phyloP scores from a whole-genome alignment of 1,139 yeast genomes.

The Pichia sp. region DNA sequence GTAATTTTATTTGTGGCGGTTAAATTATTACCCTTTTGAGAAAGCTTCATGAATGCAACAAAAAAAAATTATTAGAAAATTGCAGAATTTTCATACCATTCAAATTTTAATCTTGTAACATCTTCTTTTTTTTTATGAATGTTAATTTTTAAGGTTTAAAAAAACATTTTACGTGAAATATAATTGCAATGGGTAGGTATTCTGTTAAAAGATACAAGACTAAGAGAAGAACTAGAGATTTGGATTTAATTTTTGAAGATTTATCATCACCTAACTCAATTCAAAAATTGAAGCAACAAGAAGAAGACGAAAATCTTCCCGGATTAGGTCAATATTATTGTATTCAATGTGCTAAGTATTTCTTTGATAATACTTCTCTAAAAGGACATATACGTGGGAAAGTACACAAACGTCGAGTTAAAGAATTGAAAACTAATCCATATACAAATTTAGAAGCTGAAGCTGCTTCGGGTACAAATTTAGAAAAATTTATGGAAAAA shows the following conservation, averaged over 20 bases:
- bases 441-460: conserved; percentile 84
- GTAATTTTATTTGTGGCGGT: conserved; percentile 1
- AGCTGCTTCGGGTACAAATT: conserved; percentile 80
- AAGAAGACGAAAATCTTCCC: conserved; percentile 82
- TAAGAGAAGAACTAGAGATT: conserved; percentile 76
- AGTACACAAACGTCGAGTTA: conserved; percentile 80
- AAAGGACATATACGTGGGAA: conserved; percentile 69
- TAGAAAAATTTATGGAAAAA: conserved; percentile 56
- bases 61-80: no score
- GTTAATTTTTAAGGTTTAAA: no score
- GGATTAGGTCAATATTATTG: conserved; percentile 95
- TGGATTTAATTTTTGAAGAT: conserved; percentile 79
- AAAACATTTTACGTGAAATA: no score
- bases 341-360: conserved; percentile 89
- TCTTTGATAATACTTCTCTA: conserved; percentile 70
- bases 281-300: conserved; percentile 64
- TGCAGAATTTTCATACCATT: no score
- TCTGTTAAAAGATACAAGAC: conserved; percentile 74
- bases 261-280: conserved; percentile 60
- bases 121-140: no score
- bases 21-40: neutral
- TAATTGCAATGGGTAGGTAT: conserved; percentile 70
- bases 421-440: conserved; percentile 68
- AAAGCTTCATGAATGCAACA: neutral
- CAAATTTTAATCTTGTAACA: no score